These are phyloP conservation scores for Lactarius deliciosus DNA, from an alignment of 768 basidiomycete genomes.

Conservation along the genomic window DNA sequence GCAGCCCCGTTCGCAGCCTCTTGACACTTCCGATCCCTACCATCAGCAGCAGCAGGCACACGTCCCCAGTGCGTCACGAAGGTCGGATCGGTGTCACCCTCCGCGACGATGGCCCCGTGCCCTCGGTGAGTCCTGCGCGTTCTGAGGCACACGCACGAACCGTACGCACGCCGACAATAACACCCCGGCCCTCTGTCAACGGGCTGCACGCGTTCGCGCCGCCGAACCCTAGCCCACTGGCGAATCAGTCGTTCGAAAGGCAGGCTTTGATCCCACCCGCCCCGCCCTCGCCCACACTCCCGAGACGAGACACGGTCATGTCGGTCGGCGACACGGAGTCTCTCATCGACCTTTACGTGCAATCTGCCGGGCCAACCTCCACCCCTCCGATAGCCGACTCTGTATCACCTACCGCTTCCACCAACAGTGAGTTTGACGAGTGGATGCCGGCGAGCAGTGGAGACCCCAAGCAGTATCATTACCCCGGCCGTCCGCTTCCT, in stretches of 20 bases:
- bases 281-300: neutral
- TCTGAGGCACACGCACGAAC: slow-evolving; percentile 15
- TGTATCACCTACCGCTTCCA: neutral
- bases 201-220: slow-evolving; percentile 25
- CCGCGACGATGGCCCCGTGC: slow-evolving; percentile 24
- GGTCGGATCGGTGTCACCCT: slow-evolving; percentile 19
- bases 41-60: slow-evolving; percentile 17
- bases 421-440: neutral
- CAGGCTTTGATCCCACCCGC: neutral
- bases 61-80: slow-evolving; percentile 25
- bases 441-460: neutral
- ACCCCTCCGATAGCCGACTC: neutral
- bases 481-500: slow-evolving; percentile 29
- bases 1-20: slow-evolving; percentile 20
- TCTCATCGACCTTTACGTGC: slow-evolving; percentile 30
- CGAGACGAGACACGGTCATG: slow-evolving; percentile 22
- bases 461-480: slow-evolving; percentile 16
- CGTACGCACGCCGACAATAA: slow-evolving; percentile 12
- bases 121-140: slow-evolving; percentile 15
- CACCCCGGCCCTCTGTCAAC: slow-evolving; percentile 14
- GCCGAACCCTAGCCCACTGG: slow-evolving; percentile 29
- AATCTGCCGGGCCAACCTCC: slow-evolving; percentile 10
- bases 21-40: slow-evolving; percentile 10
- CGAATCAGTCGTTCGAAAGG: slow-evolving; percentile 25
- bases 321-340: slow-evolving; percentile 27